Evolutionary conservation across 495 filamentous ascomycete species (phyloP).

Genomic region (Tirmania nivea): DNA sequence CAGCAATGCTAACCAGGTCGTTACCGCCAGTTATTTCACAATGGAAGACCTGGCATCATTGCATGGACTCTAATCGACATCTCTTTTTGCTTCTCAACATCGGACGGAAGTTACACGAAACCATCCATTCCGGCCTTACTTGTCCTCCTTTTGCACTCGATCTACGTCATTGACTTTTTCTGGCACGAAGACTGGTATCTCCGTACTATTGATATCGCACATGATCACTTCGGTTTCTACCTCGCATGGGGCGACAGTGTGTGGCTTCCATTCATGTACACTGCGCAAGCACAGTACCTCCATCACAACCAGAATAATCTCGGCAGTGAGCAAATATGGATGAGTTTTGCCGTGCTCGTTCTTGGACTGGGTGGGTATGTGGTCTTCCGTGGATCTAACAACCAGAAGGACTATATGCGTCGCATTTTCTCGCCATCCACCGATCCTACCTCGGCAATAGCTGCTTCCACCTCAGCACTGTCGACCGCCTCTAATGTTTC

Average conservation of each 20-base stretch:
- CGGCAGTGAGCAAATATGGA: slow-evolving; percentile 38
- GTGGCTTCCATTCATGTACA: slow-evolving; percentile 87
- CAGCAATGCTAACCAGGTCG: too few relatives aligned
- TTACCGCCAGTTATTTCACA: slow-evolving; percentile 36
- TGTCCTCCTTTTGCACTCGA: slow-evolving; percentile 50
- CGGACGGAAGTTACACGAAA: slow-evolving; percentile 47
- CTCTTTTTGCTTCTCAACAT: slow-evolving; percentile 63
- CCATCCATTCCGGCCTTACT: slow-evolving; percentile 74
- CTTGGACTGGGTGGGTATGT: slow-evolving; percentile 50
- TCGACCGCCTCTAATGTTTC: slow-evolving; percentile 35
- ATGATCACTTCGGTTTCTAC: slow-evolving; percentile 93
- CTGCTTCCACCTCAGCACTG: slow-evolving; percentile 72
- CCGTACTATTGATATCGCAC: slow-evolving; percentile 89
- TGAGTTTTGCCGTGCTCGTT: slow-evolving; percentile 26
- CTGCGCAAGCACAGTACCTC: slow-evolving; percentile 69
- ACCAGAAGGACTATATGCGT: slow-evolving; percentile 62
- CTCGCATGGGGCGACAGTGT: slow-evolving; percentile 82
- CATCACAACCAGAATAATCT: slow-evolving; percentile 60
- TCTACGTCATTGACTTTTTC: slow-evolving; percentile 68
- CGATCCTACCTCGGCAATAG: slow-evolving; percentile 59
- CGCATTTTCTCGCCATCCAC: slow-evolving; percentile 41
- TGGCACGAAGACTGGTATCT: slow-evolving; percentile 81
- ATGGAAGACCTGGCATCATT: slow-evolving; percentile 80
- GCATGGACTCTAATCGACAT: slow-evolving; percentile 77
- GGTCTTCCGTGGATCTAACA: slow-evolving; percentile 83